These are phyloP conservation scores for Cryptococcus sp. DNA, from an alignment of 1,284 basidiomycete genomes.

Conservation along the genomic window DNA sequence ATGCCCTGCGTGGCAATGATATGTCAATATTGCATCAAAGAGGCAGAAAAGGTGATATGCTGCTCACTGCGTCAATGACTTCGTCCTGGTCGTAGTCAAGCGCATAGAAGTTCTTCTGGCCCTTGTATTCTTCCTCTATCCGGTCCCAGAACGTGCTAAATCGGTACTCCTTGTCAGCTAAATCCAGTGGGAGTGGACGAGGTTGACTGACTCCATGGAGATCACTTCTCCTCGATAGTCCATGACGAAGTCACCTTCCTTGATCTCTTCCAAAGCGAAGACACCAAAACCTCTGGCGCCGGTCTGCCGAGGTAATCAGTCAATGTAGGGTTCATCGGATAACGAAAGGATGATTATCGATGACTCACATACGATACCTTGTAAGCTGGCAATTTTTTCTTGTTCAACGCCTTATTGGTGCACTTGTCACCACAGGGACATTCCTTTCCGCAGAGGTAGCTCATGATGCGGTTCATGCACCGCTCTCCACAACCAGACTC, in stretches of 20 bases:
- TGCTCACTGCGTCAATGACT: conserved; percentile 54
- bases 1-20: conserved; percentile 39
- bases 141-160: conserved; percentile 45
- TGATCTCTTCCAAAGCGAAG: conserved; percentile 50
- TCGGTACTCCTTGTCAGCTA: background rate
- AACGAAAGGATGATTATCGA: background rate
- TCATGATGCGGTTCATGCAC: conserved; percentile 56
- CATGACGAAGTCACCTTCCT: conserved; percentile 54
- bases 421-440: conserved; percentile 53
- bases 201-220: conserved; percentile 30
- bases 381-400: conserved; percentile 37
- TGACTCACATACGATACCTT: conserved; percentile 47
- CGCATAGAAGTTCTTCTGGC: conserved; percentile 52
- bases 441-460: conserved; percentile 54
- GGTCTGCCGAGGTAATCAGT: conserved; percentile 34
- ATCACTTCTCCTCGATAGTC: conserved; percentile 56
- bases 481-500: conserved; percentile 50
- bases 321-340: background rate
- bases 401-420: conserved; percentile 43
- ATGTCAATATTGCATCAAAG: background rate
- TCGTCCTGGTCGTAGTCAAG: conserved; percentile 55
- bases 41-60: background rate
- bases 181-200: background rate
- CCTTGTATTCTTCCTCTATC: conserved; percentile 43
- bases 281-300: conserved; percentile 56